A percentile compares a stretch with the other conserved stretches of the same genome.
Evolutionary conservation across 305 asterid genomes (phyloP).

Genomic region (Fraxinus greggii): DNA sequence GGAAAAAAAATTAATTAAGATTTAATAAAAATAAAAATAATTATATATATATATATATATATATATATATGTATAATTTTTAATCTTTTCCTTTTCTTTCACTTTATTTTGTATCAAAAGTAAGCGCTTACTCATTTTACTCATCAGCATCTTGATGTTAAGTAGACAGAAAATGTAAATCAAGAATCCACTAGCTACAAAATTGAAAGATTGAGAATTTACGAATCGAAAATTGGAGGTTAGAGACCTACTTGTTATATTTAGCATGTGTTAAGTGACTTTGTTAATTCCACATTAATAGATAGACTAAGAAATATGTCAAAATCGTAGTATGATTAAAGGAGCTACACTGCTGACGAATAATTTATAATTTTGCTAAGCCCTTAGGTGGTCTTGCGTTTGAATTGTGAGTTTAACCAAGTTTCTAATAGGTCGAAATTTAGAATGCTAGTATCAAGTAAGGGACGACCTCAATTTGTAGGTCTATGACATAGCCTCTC

Average conservation of each 20-base stretch:
- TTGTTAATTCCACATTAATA: background rate
- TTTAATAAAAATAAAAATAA: too few relatives aligned
- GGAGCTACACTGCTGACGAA: background rate
- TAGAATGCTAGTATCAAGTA: too few relatives aligned
- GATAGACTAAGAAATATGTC: background rate
- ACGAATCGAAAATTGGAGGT: background rate
- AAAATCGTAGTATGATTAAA: background rate
- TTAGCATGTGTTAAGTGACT: background rate
- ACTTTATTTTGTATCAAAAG: background rate
- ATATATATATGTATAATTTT: too few relatives aligned
- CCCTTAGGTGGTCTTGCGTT: background rate
- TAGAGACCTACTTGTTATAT: background rate
- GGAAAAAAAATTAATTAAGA: too few relatives aligned
- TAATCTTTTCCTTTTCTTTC: background rate
- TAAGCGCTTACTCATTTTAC: background rate
- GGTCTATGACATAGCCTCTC: too few relatives aligned
- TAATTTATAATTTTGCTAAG: background rate
- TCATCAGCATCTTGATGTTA: background rate
- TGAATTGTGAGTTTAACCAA: background rate
- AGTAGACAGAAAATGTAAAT: background rate
- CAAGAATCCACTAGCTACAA: background rate
- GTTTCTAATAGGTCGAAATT: background rate
- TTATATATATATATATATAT: too few relatives aligned
- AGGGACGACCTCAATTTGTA: too few relatives aligned
- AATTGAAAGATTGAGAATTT: background rate